A percentile compares a stretch with the other conserved stretches of the same genome.
Conservation (phyloP, 352 stramenopile genomes). For the Phytophthora europaea region DNA sequence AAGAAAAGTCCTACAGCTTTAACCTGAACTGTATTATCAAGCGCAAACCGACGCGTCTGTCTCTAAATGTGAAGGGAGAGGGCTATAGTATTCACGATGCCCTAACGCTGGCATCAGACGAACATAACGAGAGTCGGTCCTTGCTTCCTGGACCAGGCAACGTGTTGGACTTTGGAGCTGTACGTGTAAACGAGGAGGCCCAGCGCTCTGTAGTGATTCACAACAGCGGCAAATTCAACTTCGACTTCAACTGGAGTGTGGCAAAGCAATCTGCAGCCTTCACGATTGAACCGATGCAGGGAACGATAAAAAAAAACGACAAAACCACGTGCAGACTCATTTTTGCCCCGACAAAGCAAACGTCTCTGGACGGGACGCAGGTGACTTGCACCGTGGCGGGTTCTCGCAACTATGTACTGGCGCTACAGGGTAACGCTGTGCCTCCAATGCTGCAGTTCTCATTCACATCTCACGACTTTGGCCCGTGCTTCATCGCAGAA, state of each 20-base stretch:
- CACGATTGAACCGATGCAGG: conserved; percentile 75
- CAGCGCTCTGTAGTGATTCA: conserved; percentile 81
- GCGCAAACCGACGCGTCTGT: conserved; percentile 92
- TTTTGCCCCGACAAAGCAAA: conserved; percentile 85
- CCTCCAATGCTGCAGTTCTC: conserved; percentile 91
- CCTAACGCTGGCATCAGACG: conserved; percentile 54
- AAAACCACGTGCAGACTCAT: conserved; percentile 73
- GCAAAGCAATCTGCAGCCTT: conserved; percentile 53
- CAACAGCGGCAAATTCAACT: conserved; percentile 96
- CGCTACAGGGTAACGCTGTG: conserved; percentile 79
- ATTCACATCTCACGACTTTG: conserved; percentile 93
- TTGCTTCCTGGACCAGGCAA: conserved; percentile 45
- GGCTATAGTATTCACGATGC: conserved; percentile 93
- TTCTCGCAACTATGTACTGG: conserved; percentile 84
- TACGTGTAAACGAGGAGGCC: conserved; percentile 87
- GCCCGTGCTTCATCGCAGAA: conserved; percentile 92
- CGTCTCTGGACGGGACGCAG: conserved; percentile 73
- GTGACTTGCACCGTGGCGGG: conserved; percentile 89
- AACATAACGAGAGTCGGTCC: conserved; percentile 51
- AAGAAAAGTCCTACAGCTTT: conserved; percentile 95
- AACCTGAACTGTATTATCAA: conserved; percentile 94
- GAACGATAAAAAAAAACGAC: conserved; percentile 92
- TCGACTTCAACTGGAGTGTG: conserved; percentile 92
- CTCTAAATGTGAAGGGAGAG: conserved; percentile 96
- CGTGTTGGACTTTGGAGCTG: conserved; percentile 88